These are phyloP conservation scores for Volvariella surrecta DNA, from an alignment of 1,284 basidiomycete genomes.

Conservation along the genomic window DNA sequence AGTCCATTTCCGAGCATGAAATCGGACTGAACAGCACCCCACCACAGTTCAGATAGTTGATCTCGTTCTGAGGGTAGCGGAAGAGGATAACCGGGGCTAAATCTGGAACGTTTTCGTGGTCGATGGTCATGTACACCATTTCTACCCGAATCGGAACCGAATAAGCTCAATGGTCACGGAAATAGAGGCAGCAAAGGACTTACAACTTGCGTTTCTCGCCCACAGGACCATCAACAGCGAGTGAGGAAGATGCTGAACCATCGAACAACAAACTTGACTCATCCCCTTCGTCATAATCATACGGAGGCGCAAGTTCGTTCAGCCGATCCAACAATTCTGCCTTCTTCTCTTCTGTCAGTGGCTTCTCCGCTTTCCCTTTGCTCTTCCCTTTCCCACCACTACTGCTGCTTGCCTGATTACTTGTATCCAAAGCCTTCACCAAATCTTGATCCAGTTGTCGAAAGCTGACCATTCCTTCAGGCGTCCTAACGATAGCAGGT, in stretches of 20 bases:
- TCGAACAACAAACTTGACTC: constrained; percentile 15
- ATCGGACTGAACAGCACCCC: constrained; percentile 59
- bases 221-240: constrained; percentile 28
- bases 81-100: constrained; percentile 22
- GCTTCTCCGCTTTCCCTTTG: background rate
- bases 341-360: constrained; percentile 9
- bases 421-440: background rate
- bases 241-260: constrained; percentile 12
- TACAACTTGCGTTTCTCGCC: constrained; percentile 62
- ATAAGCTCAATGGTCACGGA: background rate
- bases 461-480: constrained; percentile 66
- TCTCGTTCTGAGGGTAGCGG: constrained; percentile 26
- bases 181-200: constrained; percentile 15
- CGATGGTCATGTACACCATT: constrained; percentile 19
- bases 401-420: background rate
- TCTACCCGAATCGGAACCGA: constrained; percentile 17
- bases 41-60: constrained; percentile 58
- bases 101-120: constrained; percentile 33
- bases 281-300: constrained; percentile 35
- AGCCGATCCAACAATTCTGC: constrained; percentile 25
- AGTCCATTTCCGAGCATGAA: constrained; percentile 56
- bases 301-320: constrained; percentile 27
- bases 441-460: constrained; percentile 42
- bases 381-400: background rate
- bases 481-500: constrained; percentile 71